These are phyloP conservation scores for Zelonia costaricensis DNA, from an alignment of 208 protist species.

Conservation along the genomic window DNA sequence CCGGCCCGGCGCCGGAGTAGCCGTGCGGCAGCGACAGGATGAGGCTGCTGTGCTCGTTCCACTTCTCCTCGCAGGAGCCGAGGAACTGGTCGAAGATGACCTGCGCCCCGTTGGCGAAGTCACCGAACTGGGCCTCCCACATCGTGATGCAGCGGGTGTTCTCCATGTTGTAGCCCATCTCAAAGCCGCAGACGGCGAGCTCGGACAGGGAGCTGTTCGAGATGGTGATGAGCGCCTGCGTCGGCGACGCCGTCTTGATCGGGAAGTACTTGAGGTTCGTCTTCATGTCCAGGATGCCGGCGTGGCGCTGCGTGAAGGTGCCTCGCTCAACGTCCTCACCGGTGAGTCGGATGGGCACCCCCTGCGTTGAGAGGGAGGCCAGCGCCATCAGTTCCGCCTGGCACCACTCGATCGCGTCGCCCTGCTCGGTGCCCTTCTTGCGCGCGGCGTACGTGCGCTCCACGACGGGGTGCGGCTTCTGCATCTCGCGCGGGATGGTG, in stretches of 20 bases:
- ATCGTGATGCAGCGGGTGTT: slow-evolving; percentile 95
- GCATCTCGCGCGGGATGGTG: slow-evolving; percentile 80
- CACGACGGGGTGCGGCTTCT: slow-evolving; percentile 90
- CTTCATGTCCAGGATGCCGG: slow-evolving; percentile 94
- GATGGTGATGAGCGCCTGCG: slow-evolving; percentile 90
- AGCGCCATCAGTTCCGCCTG: slow-evolving; percentile 96
- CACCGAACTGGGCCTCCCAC: slow-evolving; percentile 99
- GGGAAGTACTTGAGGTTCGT: slow-evolving; percentile 90
- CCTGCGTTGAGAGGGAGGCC: slow-evolving; percentile 92
- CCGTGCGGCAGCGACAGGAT: slow-evolving; percentile 98
- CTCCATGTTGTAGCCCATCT: slow-evolving; percentile 96
- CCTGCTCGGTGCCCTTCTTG: slow-evolving; percentile 85
- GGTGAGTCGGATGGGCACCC: slow-evolving; percentile 92
- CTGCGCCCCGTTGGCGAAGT: slow-evolving; percentile 99
- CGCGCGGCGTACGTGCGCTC: slow-evolving; percentile 89
- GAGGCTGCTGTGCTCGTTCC: slow-evolving; percentile 94
- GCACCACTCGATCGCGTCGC: slow-evolving; percentile 94
- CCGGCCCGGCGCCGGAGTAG: slow-evolving; percentile 97
- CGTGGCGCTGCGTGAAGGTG: slow-evolving; percentile 98
- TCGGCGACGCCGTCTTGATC: slow-evolving; percentile 59
- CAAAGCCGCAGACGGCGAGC: slow-evolving; percentile 97
- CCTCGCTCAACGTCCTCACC: slow-evolving; percentile 98
- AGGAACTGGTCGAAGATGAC: slow-evolving; percentile 99
- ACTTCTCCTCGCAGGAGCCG: slow-evolving; percentile 95
- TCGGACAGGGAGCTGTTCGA: slow-evolving; percentile 97